Evolutionary conservation across 441 rosid genomes (phyloP).

Genomic region (Isatis lusitanica): DNA sequence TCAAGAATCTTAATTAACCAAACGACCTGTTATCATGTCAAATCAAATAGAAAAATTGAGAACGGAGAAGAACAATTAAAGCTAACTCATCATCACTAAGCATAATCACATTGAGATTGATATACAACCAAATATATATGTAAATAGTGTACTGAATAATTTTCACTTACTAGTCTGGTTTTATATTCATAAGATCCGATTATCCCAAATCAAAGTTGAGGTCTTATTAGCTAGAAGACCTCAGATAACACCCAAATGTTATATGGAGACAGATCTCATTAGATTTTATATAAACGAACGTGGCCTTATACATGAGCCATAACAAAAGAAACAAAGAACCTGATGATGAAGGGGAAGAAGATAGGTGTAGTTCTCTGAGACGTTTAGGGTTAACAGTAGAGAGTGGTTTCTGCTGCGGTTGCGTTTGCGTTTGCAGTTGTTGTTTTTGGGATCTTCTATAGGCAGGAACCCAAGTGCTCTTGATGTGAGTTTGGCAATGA

Average conservation of each 20-base stretch:
- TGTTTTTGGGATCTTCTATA: conserved; percentile 41
- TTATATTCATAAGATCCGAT: background rate
- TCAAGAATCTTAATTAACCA: background rate
- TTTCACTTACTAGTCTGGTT: background rate
- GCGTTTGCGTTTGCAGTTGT: conserved; percentile 13
- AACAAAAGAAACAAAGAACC: conserved; percentile 17
- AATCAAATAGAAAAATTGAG: background rate
- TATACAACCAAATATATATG: background rate
- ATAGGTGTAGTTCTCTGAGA: conserved; percentile 19
- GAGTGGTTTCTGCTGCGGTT: conserved; percentile 6
- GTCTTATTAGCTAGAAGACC: background rate
- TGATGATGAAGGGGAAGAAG: conserved; percentile 29
- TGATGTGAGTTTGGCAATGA: conserved; percentile 58
- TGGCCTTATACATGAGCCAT: background rate
- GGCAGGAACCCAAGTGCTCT: conserved; percentile 69
- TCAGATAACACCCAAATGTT: background rate
- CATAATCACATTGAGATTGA: background rate
- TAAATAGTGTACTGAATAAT: background rate
- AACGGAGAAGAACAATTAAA: background rate
- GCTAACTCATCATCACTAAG: background rate
- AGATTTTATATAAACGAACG: background rate
- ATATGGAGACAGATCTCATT: background rate
- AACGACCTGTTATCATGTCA: background rate
- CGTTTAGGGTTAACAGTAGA: conserved; percentile 21
- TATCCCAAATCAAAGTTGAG: too few species aligned